Evolutionary conservation across 2,329 filamentous ascomycete species (phyloP).

Genomic region (Fusarium miscanthi): DNA sequence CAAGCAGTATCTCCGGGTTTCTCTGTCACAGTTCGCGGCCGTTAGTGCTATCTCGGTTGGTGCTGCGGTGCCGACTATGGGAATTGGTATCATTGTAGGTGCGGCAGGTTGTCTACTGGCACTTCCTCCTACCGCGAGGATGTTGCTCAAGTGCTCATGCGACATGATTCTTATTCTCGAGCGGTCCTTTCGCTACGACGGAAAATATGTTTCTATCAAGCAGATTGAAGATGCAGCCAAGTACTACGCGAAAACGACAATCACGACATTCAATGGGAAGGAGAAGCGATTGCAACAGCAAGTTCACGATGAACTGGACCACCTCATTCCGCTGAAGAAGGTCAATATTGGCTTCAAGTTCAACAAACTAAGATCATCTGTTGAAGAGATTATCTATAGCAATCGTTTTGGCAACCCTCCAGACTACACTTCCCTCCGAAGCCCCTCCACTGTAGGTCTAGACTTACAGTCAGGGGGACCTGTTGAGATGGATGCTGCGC

Average conservation of each 20-base stretch:
- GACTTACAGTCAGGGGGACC: neutral
- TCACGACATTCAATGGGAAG: slow-evolving; percentile 36
- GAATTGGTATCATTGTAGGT: slow-evolving; percentile 37
- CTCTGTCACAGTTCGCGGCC: slow-evolving; percentile 33
- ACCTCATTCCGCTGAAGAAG: slow-evolving; percentile 40
- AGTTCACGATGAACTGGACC: slow-evolving; percentile 43
- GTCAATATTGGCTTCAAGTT: slow-evolving; percentile 39
- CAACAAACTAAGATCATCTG: slow-evolving; percentile 31
- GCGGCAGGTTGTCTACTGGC: slow-evolving; percentile 31
- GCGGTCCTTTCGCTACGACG: slow-evolving; percentile 39
- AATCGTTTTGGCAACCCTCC: slow-evolving; percentile 34
- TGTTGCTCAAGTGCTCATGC: slow-evolving; percentile 43
- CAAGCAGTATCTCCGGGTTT: slow-evolving; percentile 37
- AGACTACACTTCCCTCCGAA: slow-evolving; percentile 23
- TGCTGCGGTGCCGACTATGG: slow-evolving; percentile 32
- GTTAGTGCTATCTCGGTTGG: slow-evolving; percentile 32
- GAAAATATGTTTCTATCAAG: slow-evolving; percentile 44
- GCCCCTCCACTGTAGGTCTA: slow-evolving; percentile 28
- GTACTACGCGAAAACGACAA: slow-evolving; percentile 36
- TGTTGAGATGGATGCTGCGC: slow-evolving; percentile 8
- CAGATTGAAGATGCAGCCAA: slow-evolving; percentile 43
- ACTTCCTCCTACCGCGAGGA: slow-evolving; percentile 36
- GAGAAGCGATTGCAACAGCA: slow-evolving; percentile 40
- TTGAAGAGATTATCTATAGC: slow-evolving; percentile 38
- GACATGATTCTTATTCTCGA: slow-evolving; percentile 44